phyloP scores from a whole-genome alignment of 768 basidiomycete species.

The Rhodotorula taiwanensis region DNA sequence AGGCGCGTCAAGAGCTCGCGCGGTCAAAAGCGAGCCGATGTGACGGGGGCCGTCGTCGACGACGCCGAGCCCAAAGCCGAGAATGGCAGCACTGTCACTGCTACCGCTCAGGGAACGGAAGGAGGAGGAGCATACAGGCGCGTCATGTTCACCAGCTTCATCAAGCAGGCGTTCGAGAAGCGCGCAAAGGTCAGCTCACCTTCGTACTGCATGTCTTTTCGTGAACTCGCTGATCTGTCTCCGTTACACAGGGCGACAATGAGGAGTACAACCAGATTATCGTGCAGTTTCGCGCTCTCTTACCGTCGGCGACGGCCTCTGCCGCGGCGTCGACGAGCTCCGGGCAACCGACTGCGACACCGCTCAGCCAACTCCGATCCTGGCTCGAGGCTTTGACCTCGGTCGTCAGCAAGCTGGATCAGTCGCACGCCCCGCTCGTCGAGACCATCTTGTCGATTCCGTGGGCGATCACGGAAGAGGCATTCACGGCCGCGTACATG shows the following conservation, averaged over 20 bases:
- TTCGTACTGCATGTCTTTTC: conserved; percentile 2
- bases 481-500: conserved; percentile 79
- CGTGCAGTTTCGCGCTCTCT: conserved; percentile 58
- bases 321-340: conserved; percentile 35
- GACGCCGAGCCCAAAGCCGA: conserved; percentile 4
- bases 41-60: neutral
- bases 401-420: conserved; percentile 82
- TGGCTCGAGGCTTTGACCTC: conserved; percentile 85
- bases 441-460: conserved; percentile 79
- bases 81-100: neutral
- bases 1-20: conserved; percentile 10
- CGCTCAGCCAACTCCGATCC: conserved; percentile 51
- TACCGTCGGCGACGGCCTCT: conserved; percentile 10
- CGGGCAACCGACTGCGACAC: conserved; percentile 46
- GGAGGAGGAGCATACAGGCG: conserved; percentile 6
- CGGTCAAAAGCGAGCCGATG: conserved; percentile 5
- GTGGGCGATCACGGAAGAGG: conserved; percentile 80
- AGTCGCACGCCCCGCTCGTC: conserved; percentile 68
- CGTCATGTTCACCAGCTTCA: conserved; percentile 76
- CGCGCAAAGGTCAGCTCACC: conserved; percentile 57
- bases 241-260: conserved; percentile 55
- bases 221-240: too few species aligned
- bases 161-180: conserved; percentile 71
- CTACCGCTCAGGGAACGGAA: neutral
- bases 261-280: conserved; percentile 83